Conservation (phyloP, 306 rosid genomes). For the Pyrus communis region DNA sequence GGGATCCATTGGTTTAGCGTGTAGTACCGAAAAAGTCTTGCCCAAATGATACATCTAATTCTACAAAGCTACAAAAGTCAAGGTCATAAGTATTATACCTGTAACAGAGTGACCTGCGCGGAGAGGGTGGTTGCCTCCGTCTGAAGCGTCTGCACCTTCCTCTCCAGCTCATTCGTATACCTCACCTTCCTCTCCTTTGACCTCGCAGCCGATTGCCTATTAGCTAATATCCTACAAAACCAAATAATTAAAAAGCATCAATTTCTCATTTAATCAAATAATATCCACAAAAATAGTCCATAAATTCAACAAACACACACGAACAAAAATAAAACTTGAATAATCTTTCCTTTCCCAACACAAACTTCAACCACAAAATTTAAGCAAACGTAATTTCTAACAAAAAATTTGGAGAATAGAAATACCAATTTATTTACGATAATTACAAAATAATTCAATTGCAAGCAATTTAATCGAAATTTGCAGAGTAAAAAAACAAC, state of each 20-base stretch:
- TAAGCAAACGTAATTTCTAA: too few species aligned
- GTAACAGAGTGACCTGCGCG: slow-evolving; percentile 83
- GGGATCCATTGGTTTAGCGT: not conserved
- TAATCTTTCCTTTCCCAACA: not conserved
- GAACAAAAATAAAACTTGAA: not conserved
- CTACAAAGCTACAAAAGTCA: slow-evolving; percentile 6
- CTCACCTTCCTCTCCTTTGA: slow-evolving; percentile 94
- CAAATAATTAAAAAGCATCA: not conserved
- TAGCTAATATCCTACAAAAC: slow-evolving; percentile 71
- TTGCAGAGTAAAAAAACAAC: not conserved
- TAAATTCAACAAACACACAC: not conserved
- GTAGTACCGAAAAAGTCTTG: slow-evolving; percentile 2
- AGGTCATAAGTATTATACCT: slow-evolving; percentile 46
- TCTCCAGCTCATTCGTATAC: slow-evolving; percentile 82
- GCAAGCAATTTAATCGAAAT: not conserved
- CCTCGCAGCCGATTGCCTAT: slow-evolving; percentile 93
- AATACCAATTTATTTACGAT: not conserved
- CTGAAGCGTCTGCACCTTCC: slow-evolving; percentile 95
- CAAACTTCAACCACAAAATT: not conserved
- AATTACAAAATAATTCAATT: not conserved
- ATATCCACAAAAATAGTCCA: not conserved
- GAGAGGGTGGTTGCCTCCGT: slow-evolving; percentile 92
- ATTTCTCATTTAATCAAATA: slow-evolving; percentile 3
- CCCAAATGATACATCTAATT: slow-evolving; percentile 3
- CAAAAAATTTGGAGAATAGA: too few species aligned